A percentile compares a stretch with the other conserved stretches of the same genome.
These are phyloP conservation scores for Rhizodiscina lignyota DNA, from an alignment of 495 filamentous ascomycete genomes.

Conservation along the genomic window DNA sequence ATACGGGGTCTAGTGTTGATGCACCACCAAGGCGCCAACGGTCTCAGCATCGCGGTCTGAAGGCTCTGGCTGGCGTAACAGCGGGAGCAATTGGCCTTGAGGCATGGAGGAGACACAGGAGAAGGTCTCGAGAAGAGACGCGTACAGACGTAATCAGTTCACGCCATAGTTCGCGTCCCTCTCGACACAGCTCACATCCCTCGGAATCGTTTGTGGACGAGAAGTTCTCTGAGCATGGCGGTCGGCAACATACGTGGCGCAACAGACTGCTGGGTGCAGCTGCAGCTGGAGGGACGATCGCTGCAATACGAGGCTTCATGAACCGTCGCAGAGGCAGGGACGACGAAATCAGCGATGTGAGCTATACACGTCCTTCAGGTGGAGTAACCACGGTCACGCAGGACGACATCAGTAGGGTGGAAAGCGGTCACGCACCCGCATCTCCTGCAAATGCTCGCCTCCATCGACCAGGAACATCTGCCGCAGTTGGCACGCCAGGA, in stretches of 20 bases:
- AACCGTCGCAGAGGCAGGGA: slow-evolving; percentile 43
- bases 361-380: slow-evolving; percentile 15
- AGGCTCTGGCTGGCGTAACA: slow-evolving; percentile 26
- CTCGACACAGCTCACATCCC: too few relatives aligned
- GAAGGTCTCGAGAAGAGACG: slow-evolving; percentile 6
- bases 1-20: slow-evolving; percentile 16
- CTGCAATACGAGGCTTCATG: slow-evolving; percentile 46
- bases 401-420: slow-evolving; percentile 22
- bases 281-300: slow-evolving; percentile 48
- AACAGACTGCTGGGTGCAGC: slow-evolving; percentile 49
- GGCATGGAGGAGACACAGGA: slow-evolving; percentile 26
- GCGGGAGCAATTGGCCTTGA: slow-evolving; percentile 45
- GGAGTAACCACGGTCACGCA: slow-evolving; percentile 17
- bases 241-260: slow-evolving; percentile 26
- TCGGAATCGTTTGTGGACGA: slow-evolving; percentile 13
- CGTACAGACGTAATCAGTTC: slow-evolving; percentile 14
- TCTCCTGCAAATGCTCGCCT: slow-evolving; percentile 18
- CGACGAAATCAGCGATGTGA: slow-evolving; percentile 33
- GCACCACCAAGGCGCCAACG: too few relatives aligned
- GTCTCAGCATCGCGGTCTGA: slow-evolving; percentile 10
- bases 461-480: too few relatives aligned
- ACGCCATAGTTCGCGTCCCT: slow-evolving; percentile 11
- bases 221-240: slow-evolving; percentile 16
- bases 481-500: too few relatives aligned
- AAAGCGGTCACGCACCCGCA: slow-evolving; percentile 21